phyloP scores from a whole-genome alignment of 2,329 filamentous ascomycete species.

The Verticillium zaregamsianum region DNA sequence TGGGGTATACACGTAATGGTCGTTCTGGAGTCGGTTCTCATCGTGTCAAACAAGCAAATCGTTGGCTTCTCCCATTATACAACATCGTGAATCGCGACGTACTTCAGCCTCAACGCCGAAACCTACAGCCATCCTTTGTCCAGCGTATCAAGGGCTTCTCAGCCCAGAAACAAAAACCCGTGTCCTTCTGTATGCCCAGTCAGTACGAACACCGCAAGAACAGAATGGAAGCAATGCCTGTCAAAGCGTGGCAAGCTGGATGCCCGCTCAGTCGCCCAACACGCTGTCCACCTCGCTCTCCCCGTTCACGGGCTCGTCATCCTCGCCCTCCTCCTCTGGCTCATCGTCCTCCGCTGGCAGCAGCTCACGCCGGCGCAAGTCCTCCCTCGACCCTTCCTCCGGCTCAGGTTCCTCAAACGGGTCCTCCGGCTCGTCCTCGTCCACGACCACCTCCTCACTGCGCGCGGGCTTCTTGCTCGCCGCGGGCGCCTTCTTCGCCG shows the following conservation, averaged over 20 bases:
- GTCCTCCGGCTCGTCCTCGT: conserved; percentile 36
- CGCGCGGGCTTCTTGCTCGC: conserved; percentile 30
- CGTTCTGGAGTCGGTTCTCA: background rate
- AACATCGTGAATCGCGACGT: background rate
- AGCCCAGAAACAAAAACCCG: background rate
- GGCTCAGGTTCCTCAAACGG: conserved; percentile 42
- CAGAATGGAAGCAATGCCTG: background rate
- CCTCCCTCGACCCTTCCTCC: conserved; percentile 56
- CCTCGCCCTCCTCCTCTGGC: conserved; percentile 30
- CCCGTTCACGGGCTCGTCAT: conserved; percentile 12
- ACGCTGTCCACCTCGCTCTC: conserved; percentile 25
- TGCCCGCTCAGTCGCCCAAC: conserved; percentile 32
- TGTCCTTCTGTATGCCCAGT: background rate
- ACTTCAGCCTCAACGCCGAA: background rate
- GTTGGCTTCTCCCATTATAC: background rate
- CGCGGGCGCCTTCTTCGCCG: conserved; percentile 33
- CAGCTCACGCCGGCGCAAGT: conserved; percentile 50
- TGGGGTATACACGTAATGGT: background rate
- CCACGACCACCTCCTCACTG: conserved; percentile 42
- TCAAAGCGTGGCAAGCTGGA: background rate
- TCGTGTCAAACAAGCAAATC: background rate
- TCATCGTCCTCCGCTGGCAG: conserved; percentile 50
- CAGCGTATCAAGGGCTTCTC: background rate
- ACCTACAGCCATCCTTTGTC: background rate
- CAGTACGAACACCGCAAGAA: background rate